A percentile compares a stretch with the other conserved stretches of the same genome.
Conservation (phyloP, 441 rosid species). For the Hura crepitans region DNA sequence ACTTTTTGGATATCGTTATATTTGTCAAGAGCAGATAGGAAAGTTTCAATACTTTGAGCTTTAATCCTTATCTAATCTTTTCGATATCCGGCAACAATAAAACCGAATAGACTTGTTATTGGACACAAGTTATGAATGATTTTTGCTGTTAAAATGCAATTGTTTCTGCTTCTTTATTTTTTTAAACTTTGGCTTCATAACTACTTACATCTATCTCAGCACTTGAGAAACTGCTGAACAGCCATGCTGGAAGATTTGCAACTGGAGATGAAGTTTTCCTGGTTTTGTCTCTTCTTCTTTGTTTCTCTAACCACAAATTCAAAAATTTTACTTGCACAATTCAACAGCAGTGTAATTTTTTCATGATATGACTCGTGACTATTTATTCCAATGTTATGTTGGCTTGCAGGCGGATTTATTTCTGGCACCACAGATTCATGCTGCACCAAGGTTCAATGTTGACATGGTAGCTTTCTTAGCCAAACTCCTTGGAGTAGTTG, state of each 20-base stretch:
- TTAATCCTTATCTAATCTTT: neutral
- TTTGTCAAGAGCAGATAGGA: neutral
- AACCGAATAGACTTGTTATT: neutral
- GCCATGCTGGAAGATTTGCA: conserved; percentile 59
- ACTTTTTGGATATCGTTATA: neutral
- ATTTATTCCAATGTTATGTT: neutral
- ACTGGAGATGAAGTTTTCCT: conserved; percentile 45
- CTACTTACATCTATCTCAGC: conserved; percentile 38
- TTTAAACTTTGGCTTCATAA: conserved; percentile 16
- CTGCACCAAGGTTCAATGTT: conserved; percentile 47
- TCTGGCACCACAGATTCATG: conserved; percentile 61
- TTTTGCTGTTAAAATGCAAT: neutral
- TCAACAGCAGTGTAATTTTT: neutral
- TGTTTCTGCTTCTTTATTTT: conserved; percentile 4
- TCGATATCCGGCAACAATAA: neutral
- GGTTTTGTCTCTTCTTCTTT: too few relatives aligned
- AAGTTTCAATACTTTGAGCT: neutral
- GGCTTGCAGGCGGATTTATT: conserved; percentile 69
- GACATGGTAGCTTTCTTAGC: conserved; percentile 49
- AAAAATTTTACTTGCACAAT: neutral
- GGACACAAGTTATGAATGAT: neutral
- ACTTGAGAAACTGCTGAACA: conserved; percentile 62
- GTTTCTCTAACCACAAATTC: neutral
- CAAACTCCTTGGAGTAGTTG: neutral
- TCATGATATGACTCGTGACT: neutral